Evolutionary conservation across 768 basidiomycete species (phyloP).

Genomic region (Leucocoprinus birnbaumii): DNA sequence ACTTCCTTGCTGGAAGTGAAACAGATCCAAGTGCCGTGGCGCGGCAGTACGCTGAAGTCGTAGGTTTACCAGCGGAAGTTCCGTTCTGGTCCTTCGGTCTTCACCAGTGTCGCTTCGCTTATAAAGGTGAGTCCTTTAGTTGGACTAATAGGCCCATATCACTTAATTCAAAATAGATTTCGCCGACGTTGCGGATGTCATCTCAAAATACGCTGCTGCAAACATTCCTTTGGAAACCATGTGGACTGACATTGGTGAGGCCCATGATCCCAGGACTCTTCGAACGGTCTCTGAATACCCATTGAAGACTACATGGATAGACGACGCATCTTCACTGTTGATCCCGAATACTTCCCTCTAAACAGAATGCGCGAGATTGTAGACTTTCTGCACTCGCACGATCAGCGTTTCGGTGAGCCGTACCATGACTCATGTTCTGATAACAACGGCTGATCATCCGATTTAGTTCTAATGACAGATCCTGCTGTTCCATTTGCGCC

Average conservation of each 20-base stretch:
- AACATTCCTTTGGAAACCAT: slow-evolving; percentile 71
- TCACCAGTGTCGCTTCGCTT: slow-evolving; percentile 74
- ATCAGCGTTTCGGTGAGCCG: slow-evolving; percentile 54
- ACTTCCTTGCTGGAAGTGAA: slow-evolving; percentile 70
- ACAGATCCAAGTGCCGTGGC: slow-evolving; percentile 55
- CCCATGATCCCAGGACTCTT: neutral
- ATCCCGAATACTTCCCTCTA: slow-evolving; percentile 66
- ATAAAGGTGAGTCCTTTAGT: slow-evolving; percentile 40
- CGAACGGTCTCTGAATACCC: neutral
- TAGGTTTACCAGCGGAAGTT: slow-evolving; percentile 65
- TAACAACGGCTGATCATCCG: neutral
- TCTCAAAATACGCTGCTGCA: slow-evolving; percentile 57
- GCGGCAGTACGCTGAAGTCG: slow-evolving; percentile 66
- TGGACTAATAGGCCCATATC: neutral
- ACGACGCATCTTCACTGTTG: slow-evolving; percentile 67
- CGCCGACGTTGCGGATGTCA: slow-evolving; percentile 58
- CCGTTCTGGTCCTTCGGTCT: slow-evolving; percentile 75
- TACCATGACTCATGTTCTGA: neutral
- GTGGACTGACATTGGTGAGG: slow-evolving; percentile 72
- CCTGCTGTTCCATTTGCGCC: slow-evolving; percentile 60
- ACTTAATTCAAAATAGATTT: slow-evolving; percentile 38
- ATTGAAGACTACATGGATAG: slow-evolving; percentile 69
- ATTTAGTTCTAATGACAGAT: slow-evolving; percentile 64
- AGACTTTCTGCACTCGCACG: slow-evolving; percentile 52
- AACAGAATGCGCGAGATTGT: slow-evolving; percentile 62